phyloP scores from a whole-genome alignment of 1,284 basidiomycete species.

The Boletus semigastroideus region DNA sequence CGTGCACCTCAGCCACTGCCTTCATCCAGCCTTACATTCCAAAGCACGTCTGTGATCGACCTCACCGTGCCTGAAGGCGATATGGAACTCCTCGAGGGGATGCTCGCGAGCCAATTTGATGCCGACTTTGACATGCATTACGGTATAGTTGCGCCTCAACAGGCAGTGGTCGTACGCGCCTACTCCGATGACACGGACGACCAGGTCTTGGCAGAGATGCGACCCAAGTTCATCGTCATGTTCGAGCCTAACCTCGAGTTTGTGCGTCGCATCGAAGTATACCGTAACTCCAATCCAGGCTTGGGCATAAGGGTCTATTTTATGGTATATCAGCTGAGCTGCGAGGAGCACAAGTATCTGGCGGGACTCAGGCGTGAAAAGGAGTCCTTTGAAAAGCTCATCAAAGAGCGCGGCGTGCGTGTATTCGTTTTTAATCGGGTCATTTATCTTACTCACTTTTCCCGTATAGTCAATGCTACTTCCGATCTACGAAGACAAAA shows the following conservation, averaged over 20 bases:
- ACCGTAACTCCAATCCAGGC: constrained; percentile 78
- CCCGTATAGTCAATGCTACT: constrained; percentile 80
- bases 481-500: constrained; percentile 79
- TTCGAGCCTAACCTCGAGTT: constrained; percentile 95
- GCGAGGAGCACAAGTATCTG: constrained; percentile 95
- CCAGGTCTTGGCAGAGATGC: constrained; percentile 81
- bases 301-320: constrained; percentile 92
- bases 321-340: constrained; percentile 89
- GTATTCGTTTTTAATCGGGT: not conserved
- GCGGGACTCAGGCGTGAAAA: constrained; percentile 89
- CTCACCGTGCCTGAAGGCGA: constrained; percentile 23
- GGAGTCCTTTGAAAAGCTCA: constrained; percentile 91
- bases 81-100: constrained; percentile 34
- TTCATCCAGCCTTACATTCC: constrained; percentile 20
- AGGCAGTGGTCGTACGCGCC: constrained; percentile 83
- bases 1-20: not conserved
- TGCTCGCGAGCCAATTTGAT: constrained; percentile 29
- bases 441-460: not conserved
- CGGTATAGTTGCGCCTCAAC: constrained; percentile 77
- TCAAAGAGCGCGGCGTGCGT: constrained; percentile 88
- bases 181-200: constrained; percentile 96
- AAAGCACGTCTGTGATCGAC: constrained; percentile 16
- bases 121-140: constrained; percentile 77
- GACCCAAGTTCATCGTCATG: constrained; percentile 92
- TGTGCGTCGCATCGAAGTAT: constrained; percentile 90